Conservation (phyloP, 2,329 filamentous ascomycete genomes). For the Aspergillus sp. region DNA sequence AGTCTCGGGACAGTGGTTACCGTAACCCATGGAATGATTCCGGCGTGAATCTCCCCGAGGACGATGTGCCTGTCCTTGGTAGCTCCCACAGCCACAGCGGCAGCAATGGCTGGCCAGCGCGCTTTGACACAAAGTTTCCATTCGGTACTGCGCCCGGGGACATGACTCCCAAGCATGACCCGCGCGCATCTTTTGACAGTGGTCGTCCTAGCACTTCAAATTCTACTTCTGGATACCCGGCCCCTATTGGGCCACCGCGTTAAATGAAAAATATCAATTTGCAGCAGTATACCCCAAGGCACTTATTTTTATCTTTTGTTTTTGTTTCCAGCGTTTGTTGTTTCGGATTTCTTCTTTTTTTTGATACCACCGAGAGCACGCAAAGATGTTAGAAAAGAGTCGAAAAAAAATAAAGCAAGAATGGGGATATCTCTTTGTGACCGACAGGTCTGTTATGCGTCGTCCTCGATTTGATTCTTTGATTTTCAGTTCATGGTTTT, state of each 20-base stretch:
- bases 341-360: conserved; percentile 12
- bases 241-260: conserved; percentile 85
- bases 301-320: conserved; percentile 23
- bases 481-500: not conserved
- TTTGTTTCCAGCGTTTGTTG: conserved; percentile 18
- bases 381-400: conserved; percentile 4
- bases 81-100: conserved; percentile 60
- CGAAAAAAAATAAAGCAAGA: conserved; percentile 4
- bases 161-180: conserved; percentile 75
- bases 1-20: conserved; percentile 90
- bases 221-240: conserved; percentile 97
- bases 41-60: conserved; percentile 87
- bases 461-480: conserved; percentile 5
- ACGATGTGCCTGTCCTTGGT: conserved; percentile 58
- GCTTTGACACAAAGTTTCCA: conserved; percentile 61
- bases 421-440: conserved; percentile 2
- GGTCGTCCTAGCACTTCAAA: conserved; percentile 90
- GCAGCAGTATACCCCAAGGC: conserved; percentile 43
- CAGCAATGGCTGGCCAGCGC: conserved; percentile 48
- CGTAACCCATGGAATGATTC: conserved; percentile 98
- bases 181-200: conserved; percentile 82
- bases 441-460: conserved; percentile 3
- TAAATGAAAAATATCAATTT: conserved; percentile 53
- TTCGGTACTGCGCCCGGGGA: conserved; percentile 66
- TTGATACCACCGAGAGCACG: conserved; percentile 27